Percentiles rank a stretch among this genome's conserved stretches.
phyloP scores from a whole-genome alignment of 164 flowering plant genomes.

The Pachysandra terminalis region DNA sequence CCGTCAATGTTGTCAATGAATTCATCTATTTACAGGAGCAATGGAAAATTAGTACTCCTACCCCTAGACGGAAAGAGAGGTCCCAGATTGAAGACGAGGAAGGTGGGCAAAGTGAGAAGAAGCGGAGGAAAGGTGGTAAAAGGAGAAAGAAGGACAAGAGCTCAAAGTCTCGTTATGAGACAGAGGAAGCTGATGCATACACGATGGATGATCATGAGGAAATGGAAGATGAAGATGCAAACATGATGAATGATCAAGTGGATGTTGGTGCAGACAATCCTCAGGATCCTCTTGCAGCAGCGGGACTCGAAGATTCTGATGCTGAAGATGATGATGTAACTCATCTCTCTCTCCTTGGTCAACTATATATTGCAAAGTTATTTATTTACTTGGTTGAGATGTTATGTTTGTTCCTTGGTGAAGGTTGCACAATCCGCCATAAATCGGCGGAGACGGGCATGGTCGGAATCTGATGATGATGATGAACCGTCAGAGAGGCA shows the following conservation, averaged over 20 bases:
- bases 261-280: conserved; percentile 57
- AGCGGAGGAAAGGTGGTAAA: conserved; percentile 80
- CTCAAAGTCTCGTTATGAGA: conserved; percentile 50
- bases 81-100: conserved; percentile 79
- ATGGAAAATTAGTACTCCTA: conserved; percentile 73
- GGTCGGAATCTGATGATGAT: conserved; percentile 92
- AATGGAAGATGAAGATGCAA: conserved; percentile 52
- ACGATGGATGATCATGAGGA: conserved; percentile 65
- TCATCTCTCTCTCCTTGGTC: too few species aligned
- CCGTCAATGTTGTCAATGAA: background rate
- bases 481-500: conserved; percentile 44
- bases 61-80: conserved; percentile 73
- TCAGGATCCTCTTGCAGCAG: conserved; percentile 83
- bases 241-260: conserved; percentile 38
- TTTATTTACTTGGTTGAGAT: background rate
- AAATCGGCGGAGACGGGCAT: conserved; percentile 51
- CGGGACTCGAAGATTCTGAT: conserved; percentile 97
- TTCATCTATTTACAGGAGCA: conserved; percentile 55
- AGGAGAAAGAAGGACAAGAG: conserved; percentile 72
- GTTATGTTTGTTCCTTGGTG: conserved; percentile 9
- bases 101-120: conserved; percentile 68
- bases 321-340: conserved; percentile 67
- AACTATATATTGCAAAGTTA: too few species aligned
- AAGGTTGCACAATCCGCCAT: conserved; percentile 48
- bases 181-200: conserved; percentile 60